Percentiles rank a stretch among this genome's conserved stretches.
These are phyloP conservation scores for Cercospora canescens DNA, from an alignment of 2,329 filamentous ascomycete genomes.

Conservation along the genomic window DNA sequence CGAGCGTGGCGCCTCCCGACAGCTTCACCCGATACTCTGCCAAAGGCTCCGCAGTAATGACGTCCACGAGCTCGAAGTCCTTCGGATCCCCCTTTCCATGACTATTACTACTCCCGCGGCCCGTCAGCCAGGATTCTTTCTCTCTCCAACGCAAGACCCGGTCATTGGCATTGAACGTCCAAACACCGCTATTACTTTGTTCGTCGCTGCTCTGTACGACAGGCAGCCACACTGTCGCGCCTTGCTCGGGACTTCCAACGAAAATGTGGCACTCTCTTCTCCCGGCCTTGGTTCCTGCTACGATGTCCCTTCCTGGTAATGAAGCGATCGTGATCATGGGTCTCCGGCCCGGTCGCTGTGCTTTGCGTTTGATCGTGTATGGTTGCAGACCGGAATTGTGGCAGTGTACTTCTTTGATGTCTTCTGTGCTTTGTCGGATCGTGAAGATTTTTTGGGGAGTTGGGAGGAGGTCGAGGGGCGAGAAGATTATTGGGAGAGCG, in stretches of 20 bases:
- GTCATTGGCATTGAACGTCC: slow-evolving; percentile 1
- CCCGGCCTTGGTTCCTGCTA: slow-evolving; percentile 6
- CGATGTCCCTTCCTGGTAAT: background rate
- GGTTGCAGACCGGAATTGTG: background rate
- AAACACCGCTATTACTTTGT: background rate
- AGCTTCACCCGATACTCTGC: background rate
- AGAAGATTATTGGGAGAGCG: background rate
- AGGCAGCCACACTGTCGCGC: slow-evolving; percentile 5
- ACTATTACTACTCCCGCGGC: background rate
- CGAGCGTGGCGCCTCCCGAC: background rate
- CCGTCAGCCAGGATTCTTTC: background rate
- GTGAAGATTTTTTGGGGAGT: background rate
- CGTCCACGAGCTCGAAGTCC: background rate
- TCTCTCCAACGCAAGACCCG: background rate
- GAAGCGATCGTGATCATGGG: slow-evolving; percentile 6
- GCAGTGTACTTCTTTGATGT: slow-evolving; percentile 7
- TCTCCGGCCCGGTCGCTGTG: background rate
- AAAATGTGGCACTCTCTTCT: slow-evolving; percentile 6
- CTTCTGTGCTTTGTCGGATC: background rate
- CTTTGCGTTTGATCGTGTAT: slow-evolving; percentile 1
- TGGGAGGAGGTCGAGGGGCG: background rate
- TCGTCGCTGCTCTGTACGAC: background rate
- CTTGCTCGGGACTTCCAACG: background rate
- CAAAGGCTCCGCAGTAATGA: background rate
- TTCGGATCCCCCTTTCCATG: background rate